These are phyloP conservation scores for Leccinum subgranulosum DNA, from an alignment of 768 basidiomycete genomes.

Conservation along the genomic window DNA sequence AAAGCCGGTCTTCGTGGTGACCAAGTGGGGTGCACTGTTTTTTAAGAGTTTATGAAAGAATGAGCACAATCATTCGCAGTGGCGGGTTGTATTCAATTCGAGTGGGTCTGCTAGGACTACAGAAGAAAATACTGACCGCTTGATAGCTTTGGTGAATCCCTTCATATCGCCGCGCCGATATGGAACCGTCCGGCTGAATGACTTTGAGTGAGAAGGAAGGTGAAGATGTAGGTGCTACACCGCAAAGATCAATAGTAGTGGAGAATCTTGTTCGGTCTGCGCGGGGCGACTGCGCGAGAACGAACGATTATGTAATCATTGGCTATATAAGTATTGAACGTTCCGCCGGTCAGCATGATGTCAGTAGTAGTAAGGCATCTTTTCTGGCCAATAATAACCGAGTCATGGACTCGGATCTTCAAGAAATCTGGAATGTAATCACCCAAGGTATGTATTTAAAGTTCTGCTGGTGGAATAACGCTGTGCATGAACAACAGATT, in stretches of 20 bases:
- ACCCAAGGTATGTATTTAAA: background rate
- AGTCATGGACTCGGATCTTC: background rate
- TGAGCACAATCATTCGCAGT: conserved; percentile 4
- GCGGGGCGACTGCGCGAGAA: background rate
- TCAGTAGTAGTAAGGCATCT: too few relatives aligned
- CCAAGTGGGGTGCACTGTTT: conserved; percentile 81
- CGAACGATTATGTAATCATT: conserved; percentile 23
- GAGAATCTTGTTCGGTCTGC: background rate
- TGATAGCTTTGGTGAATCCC: conserved; percentile 74
- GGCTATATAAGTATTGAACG: too few relatives aligned
- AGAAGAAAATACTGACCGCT: conserved; percentile 48
- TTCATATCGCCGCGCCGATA: conserved; percentile 54
- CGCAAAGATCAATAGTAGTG: background rate
- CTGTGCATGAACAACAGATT: background rate
- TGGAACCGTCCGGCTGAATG: background rate
- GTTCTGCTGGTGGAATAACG: background rate
- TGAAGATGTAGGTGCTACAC: background rate
- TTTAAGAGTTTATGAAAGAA: conserved; percentile 8
- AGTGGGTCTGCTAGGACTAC: background rate
- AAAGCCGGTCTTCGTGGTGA: conserved; percentile 87
- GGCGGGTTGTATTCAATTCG: background rate
- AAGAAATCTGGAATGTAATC: background rate
- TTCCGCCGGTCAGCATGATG: too few relatives aligned
- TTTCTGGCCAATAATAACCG: background rate
- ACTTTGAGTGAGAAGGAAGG: background rate